Evolutionary conservation across 2,329 filamentous ascomycete genomes (phyloP).

Genomic region (Fusarium pseudograminearum): DNA sequence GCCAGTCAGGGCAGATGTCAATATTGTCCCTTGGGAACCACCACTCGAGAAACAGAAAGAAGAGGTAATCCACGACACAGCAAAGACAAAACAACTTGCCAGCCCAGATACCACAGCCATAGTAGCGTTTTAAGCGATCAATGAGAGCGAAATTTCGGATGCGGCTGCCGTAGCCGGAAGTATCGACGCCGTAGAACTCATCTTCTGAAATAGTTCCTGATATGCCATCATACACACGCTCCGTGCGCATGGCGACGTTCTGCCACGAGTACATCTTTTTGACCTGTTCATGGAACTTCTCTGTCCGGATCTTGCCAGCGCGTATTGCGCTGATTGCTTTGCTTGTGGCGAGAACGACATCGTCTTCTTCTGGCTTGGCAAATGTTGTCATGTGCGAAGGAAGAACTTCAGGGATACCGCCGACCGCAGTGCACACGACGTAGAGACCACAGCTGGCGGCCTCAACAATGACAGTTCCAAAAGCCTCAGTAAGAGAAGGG

Average conservation of each 20-base stretch:
- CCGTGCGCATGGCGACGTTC: slow-evolving; percentile 92
- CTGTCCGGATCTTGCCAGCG: slow-evolving; percentile 87
- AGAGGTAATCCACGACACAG: slow-evolving; percentile 91
- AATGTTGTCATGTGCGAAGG: slow-evolving; percentile 98
- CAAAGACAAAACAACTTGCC: slow-evolving; percentile 97
- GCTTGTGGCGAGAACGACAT: slow-evolving; percentile 89
- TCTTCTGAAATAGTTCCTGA: slow-evolving; percentile 85
- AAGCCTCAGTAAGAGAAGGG: slow-evolving; percentile 94
- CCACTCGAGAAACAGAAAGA: slow-evolving; percentile 90
- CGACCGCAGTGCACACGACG: slow-evolving; percentile 95
- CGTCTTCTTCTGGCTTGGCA: slow-evolving; percentile 95
- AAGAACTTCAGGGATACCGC: slow-evolving; percentile 95
- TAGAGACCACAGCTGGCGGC: slow-evolving; percentile 96
- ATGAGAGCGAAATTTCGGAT: slow-evolving; percentile 92
- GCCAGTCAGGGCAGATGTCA: slow-evolving; percentile 92
- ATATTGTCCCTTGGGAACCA: slow-evolving; percentile 87
- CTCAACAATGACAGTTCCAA: slow-evolving; percentile 97
- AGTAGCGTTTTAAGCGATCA: slow-evolving; percentile 94
- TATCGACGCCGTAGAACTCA: slow-evolving; percentile 88
- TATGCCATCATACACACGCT: slow-evolving; percentile 95
- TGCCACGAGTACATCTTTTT: slow-evolving; percentile 99
- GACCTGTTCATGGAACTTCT: slow-evolving; percentile 96
- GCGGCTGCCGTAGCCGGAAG: slow-evolving; percentile 74
- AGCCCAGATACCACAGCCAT: slow-evolving; percentile 98
- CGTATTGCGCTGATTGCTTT: slow-evolving; percentile 89